These are phyloP conservation scores for Leishmania braziliensis DNA, from an alignment of 208 protist genomes.

Conservation along the genomic window DNA sequence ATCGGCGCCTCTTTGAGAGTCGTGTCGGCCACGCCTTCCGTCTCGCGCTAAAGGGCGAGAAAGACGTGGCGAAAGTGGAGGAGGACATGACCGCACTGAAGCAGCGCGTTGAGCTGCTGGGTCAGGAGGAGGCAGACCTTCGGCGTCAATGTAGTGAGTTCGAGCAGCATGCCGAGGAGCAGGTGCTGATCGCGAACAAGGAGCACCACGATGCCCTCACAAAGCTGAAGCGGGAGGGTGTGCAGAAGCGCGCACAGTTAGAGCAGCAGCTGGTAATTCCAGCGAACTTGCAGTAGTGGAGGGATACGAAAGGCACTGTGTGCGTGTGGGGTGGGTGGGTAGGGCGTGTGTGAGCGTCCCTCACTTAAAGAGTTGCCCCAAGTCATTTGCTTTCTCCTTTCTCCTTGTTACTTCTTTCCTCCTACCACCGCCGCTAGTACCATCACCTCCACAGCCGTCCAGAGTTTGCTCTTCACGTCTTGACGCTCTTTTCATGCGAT, in stretches of 20 bases:
- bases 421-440: background rate
- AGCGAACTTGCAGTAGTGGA: constrained; percentile 22
- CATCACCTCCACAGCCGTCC: background rate
- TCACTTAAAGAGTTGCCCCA: background rate
- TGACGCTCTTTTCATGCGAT: background rate
- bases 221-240: constrained; percentile 78
- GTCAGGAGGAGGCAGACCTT: constrained; percentile 66
- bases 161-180: constrained; percentile 67
- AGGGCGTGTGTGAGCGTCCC: background rate
- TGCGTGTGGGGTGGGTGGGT: too few relatives aligned
- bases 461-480: background rate
- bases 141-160: constrained; percentile 68
- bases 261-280: constrained; percentile 77
- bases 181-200: constrained; percentile 81
- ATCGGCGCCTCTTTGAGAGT: constrained; percentile 83
- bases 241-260: constrained; percentile 77
- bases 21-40: constrained; percentile 88
- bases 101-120: constrained; percentile 48
- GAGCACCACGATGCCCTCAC: constrained; percentile 73
- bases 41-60: constrained; percentile 85
- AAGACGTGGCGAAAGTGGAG: constrained; percentile 71
- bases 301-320: background rate
- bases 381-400: background rate
- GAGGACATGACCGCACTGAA: constrained; percentile 56
- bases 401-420: background rate